A percentile compares a stretch with the other conserved stretches of the same genome.
Evolutionary conservation across 106 monocot species (phyloP).

Genomic region (Phalaenopsis equestris): DNA sequence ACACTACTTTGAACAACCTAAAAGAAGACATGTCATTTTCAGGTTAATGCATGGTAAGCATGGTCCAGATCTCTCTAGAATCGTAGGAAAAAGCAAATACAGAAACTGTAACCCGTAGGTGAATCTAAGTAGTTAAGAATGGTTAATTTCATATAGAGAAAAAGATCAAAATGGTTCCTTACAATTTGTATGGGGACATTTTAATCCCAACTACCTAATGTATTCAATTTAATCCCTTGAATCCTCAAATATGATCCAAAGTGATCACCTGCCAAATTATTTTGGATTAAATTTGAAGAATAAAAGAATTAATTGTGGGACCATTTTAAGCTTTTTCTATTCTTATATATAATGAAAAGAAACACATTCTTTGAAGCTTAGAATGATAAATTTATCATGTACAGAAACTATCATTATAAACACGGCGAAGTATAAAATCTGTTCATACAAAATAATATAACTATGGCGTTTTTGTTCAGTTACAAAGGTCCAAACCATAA

Average conservation of each 20-base stretch:
- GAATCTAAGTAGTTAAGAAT: not conserved
- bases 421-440: not conserved
- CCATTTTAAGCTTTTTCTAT: too few species aligned
- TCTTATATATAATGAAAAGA: not conserved
- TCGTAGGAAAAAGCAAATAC: not conserved
- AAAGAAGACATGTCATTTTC: slow-evolving; percentile 1
- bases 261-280: too few species aligned
- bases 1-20: slow-evolving; percentile 70
- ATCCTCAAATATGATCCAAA: too few species aligned
- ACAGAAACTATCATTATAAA: not conserved
- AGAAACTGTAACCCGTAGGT: not conserved
- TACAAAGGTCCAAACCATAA: not conserved
- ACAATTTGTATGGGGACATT: too few species aligned
- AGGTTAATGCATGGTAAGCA: not conserved
- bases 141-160: not conserved
- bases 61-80: not conserved
- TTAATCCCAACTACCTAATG: too few species aligned
- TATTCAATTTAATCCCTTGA: too few species aligned
- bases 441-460: not conserved
- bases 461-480: not conserved
- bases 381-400: not conserved
- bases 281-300: too few species aligned
- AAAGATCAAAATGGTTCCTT: too few species aligned
- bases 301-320: too few species aligned
- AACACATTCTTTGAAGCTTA: not conserved